Evolutionary conservation across 2,329 filamentous ascomycete species (phyloP).

Genomic region (Diplocarpon mali): DNA sequence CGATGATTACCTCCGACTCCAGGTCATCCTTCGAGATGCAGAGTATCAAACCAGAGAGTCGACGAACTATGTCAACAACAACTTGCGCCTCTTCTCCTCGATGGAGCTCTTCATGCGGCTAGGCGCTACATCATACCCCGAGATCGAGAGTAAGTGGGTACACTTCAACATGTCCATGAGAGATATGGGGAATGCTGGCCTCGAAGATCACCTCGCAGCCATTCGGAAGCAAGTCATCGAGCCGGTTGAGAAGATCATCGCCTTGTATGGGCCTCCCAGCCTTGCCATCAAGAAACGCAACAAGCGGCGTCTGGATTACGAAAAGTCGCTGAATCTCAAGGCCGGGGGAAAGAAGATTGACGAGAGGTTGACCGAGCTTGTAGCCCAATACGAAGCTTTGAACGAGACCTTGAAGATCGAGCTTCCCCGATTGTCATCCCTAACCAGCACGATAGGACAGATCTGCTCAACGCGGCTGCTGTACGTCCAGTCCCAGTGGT

Average conservation of each 20-base stretch:
- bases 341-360: slow-evolving; percentile 78
- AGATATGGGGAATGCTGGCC: slow-evolving; percentile 70
- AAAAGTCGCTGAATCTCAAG: slow-evolving; percentile 66
- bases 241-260: slow-evolving; percentile 68
- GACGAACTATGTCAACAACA: slow-evolving; percentile 67
- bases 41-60: slow-evolving; percentile 82
- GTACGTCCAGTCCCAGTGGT: slow-evolving; percentile 76
- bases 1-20: slow-evolving; percentile 83
- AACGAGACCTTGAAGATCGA: slow-evolving; percentile 93
- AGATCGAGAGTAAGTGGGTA: slow-evolving; percentile 90
- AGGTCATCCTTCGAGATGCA: slow-evolving; percentile 80
- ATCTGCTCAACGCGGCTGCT: slow-evolving; percentile 76
- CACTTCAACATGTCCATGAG: slow-evolving; percentile 79
- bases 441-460: slow-evolving; percentile 77
- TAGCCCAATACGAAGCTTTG: slow-evolving; percentile 72
- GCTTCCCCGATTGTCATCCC: slow-evolving; percentile 67
- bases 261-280: slow-evolving; percentile 72
- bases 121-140: slow-evolving; percentile 62
- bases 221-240: slow-evolving; percentile 77
- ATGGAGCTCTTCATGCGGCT: slow-evolving; percentile 78
- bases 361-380: slow-evolving; percentile 70
- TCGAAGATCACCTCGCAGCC: slow-evolving; percentile 64
- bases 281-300: slow-evolving; percentile 89
- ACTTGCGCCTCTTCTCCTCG: slow-evolving; percentile 67
- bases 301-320: slow-evolving; percentile 84